These are phyloP conservation scores for Xylaria sp. DNA, from an alignment of 2,329 filamentous ascomycete genomes.

Conservation along the genomic window DNA sequence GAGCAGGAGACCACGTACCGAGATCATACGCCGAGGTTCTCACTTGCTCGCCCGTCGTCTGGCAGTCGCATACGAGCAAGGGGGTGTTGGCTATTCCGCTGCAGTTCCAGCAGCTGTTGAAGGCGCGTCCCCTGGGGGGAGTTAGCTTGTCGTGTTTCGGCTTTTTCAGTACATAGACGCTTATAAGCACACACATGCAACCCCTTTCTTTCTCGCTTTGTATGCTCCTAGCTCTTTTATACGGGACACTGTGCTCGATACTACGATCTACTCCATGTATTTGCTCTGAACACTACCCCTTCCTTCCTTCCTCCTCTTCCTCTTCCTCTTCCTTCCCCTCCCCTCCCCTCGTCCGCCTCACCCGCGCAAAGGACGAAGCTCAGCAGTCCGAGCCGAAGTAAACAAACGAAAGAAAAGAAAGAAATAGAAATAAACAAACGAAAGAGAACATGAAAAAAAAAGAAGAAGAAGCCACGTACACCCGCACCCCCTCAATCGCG, in stretches of 20 bases:
- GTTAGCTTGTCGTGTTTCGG: not conserved
- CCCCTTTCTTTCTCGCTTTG: too few species aligned
- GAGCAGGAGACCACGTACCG: slow-evolving; percentile 1
- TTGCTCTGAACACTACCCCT: too few species aligned
- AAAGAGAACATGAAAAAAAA: not conserved
- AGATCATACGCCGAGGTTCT: slow-evolving; percentile 3
- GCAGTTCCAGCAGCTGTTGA: slow-evolving; percentile 7
- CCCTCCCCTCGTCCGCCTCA: too few species aligned
- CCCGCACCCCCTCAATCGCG: not conserved
- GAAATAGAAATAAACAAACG: not conserved
- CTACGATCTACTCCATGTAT: too few species aligned
- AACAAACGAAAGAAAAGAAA: not conserved
- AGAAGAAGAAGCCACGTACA: not conserved
- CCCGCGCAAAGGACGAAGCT: too few species aligned
- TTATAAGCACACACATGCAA: too few species aligned
- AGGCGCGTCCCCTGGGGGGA: slow-evolving; percentile 2
- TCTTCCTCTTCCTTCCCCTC: too few species aligned
- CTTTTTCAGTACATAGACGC: too few species aligned
- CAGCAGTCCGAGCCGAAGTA: not conserved
- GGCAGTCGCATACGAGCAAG: slow-evolving; percentile 4
- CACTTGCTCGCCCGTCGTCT: not conserved
- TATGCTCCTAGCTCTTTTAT: too few species aligned
- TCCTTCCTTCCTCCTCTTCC: too few species aligned
- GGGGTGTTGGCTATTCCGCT: not conserved
- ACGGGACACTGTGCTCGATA: too few species aligned